A percentile compares a stretch with the other conserved stretches of the same genome.
Conservation (phyloP, 306 rosid genomes). For the Abrus precatorius region DNA sequence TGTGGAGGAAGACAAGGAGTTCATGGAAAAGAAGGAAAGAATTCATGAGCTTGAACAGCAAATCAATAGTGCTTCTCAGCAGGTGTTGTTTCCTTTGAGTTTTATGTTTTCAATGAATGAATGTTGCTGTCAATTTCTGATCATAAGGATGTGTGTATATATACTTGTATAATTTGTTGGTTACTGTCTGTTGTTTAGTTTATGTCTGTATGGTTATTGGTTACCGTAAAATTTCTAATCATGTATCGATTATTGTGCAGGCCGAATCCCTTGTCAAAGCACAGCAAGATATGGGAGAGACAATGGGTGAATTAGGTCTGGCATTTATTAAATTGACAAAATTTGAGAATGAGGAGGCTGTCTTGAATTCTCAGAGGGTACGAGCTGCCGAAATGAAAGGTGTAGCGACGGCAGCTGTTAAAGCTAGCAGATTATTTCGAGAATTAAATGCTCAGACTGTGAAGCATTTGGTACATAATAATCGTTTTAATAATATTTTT, state of each 20-base stretch:
- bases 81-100: slow-evolving; percentile 57
- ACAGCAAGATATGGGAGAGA: slow-evolving; percentile 96
- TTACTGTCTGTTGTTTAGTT: neutral
- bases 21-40: slow-evolving; percentile 78
- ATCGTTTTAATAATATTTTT: slow-evolving; percentile 30
- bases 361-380: slow-evolving; percentile 70
- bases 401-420: slow-evolving; percentile 93
- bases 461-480: slow-evolving; percentile 80
- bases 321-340: slow-evolving; percentile 86
- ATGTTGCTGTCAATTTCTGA: slow-evolving; percentile 12
- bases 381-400: slow-evolving; percentile 84
- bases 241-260: slow-evolving; percentile 53
- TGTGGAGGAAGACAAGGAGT: slow-evolving; percentile 95
- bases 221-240: slow-evolving; percentile 18
- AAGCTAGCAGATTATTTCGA: slow-evolving; percentile 89
- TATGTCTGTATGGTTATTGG: slow-evolving; percentile 34
- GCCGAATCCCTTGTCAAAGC: slow-evolving; percentile 97
- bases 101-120: neutral
- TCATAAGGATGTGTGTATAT: slow-evolving; percentile 19
- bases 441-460: slow-evolving; percentile 93
- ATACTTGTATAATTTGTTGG: neutral
- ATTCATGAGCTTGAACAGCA: slow-evolving; percentile 82
- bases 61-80: slow-evolving; percentile 77
- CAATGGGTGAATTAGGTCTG: slow-evolving; percentile 90
- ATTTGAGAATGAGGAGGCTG: slow-evolving; percentile 88